Evolutionary conservation across 1,284 basidiomycete species (phyloP).

Genomic region (Naganishia albida): DNA sequence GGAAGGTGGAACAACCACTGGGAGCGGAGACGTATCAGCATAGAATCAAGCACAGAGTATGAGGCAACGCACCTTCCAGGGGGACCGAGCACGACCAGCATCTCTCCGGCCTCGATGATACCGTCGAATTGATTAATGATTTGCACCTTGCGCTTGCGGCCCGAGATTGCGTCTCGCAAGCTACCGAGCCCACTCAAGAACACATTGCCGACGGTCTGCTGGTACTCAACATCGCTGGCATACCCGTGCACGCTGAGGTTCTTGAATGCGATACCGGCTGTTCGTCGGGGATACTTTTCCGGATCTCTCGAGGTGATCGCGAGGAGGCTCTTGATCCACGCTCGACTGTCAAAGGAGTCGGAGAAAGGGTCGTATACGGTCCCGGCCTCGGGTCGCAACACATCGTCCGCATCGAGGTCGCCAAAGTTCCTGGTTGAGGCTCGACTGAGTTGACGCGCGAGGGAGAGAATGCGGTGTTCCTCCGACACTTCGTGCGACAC

Average conservation of each 20-base stretch:
- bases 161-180: conserved; percentile 48
- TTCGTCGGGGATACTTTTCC: conserved; percentile 46
- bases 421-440: conserved; percentile 34
- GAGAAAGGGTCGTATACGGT: conserved; percentile 55
- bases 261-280: conserved; percentile 56
- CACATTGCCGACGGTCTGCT: conserved; percentile 57
- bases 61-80: conserved; percentile 58
- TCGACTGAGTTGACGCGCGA: conserved; percentile 44
- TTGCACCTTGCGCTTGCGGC: conserved; percentile 54
- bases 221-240: conserved; percentile 57
- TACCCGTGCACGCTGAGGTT: conserved; percentile 57
- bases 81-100: conserved; percentile 61
- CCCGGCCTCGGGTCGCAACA: conserved; percentile 40
- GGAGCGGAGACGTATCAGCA: not conserved
- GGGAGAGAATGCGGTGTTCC: conserved; percentile 35
- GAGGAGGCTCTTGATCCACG: conserved; percentile 53
- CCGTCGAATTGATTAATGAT: conserved; percentile 58
- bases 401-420: conserved; percentile 36
- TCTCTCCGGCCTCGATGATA: conserved; percentile 57
- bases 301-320: conserved; percentile 43
- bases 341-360: conserved; percentile 52
- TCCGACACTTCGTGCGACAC: conserved; percentile 12
- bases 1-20: conserved; percentile 63
- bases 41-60: not conserved
- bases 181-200: conserved; percentile 48